Base-by-base conservation (phyloP, 768 basidiomycete species). In the Mycena chlorophos region DNA sequence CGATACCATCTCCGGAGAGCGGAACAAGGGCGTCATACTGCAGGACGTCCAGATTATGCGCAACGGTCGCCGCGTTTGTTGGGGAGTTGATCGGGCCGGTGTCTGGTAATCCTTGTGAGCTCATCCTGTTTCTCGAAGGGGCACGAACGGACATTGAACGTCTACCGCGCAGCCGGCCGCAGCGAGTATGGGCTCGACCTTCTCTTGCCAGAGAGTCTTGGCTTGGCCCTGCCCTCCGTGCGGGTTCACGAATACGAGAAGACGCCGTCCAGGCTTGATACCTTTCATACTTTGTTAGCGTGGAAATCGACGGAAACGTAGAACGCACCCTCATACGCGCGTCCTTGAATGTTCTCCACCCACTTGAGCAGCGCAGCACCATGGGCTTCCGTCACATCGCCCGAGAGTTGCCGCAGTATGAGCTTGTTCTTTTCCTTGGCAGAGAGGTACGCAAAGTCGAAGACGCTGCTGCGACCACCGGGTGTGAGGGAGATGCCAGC, bases 1-100 rank as follows among this genome's bases (percentile, higher is more conserved):
- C 58, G 43, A 83, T 75, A 16, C 85, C 85, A 56, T 86, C 85
- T 1, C 85, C 85, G 0, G 83, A 85, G 43, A 86, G 65, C 28
- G 76, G 46, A 40, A 82, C 75, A 43, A 86, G 54, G 2, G 81
- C 82, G 28, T 86, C 83, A 51, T 75, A 83, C 1, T 69, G 67
- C 22, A 42, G 12, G 6, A 83, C 71, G 2, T 68, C 61, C 45
- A 85, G 63, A 19, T 69, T 66, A 17, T 71, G 69, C 1, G 67
- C 76, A 42, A 85, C 66, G 6, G 78, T 74, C 16, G 55, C 39
- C 12, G 81, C 84, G 65, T 86, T 82, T 4, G 71, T 72, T 0
- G 61, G 38, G 31, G 73, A 69, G 1, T 69, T 70, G 0, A 58
- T 22, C 10, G 60, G 60, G 1, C 60, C 60, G 4, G 60, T 62